Evolutionary conservation across 2,329 filamentous ascomycete genomes (phyloP).

Genomic region (Fusarium sp.): DNA sequence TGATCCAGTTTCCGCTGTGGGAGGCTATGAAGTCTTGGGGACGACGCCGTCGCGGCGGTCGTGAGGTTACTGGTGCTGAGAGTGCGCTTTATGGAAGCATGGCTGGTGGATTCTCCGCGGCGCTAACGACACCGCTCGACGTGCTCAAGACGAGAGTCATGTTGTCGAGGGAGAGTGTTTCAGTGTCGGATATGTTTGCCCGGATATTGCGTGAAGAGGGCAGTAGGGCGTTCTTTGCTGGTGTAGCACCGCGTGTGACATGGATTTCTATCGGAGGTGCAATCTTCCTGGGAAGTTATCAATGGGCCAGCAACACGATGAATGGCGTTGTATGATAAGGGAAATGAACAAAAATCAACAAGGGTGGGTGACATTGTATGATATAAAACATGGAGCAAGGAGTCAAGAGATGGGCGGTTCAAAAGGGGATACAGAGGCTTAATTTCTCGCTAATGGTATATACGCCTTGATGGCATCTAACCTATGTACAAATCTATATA

Average conservation of each 20-base stretch:
- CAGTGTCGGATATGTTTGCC: conserved; percentile 68
- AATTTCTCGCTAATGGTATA: conserved; percentile 41
- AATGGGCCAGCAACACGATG: conserved; percentile 84
- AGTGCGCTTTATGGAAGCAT: conserved; percentile 87
- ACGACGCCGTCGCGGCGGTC: conserved; percentile 52
- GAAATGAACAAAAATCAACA: not conserved
- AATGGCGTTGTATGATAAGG: conserved; percentile 39
- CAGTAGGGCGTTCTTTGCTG: conserved; percentile 76
- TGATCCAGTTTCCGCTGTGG: conserved; percentile 98
- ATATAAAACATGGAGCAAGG: conserved; percentile 27
- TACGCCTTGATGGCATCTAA: conserved; percentile 36
- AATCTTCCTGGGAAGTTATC: conserved; percentile 94
- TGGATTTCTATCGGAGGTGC: conserved; percentile 97
- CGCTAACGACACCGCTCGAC: conserved; percentile 90
- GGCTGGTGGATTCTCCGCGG: conserved; percentile 87
- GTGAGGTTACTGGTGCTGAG: conserved; percentile 75
- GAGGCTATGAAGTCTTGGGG: conserved; percentile 87
- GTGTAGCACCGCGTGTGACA: conserved; percentile 82
- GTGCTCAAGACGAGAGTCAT: conserved; percentile 98
- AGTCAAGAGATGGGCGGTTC: conserved; percentile 18
- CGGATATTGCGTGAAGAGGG: conserved; percentile 74
- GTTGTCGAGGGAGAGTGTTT: conserved; percentile 78
- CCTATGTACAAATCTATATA: conserved; percentile 43
- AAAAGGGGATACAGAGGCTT: conserved; percentile 22
- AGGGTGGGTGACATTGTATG: conserved; percentile 27